Evolutionary conservation across 371 early-diverging fungal genomes (phyloP).

Genomic region (Mortierella sp.): DNA sequence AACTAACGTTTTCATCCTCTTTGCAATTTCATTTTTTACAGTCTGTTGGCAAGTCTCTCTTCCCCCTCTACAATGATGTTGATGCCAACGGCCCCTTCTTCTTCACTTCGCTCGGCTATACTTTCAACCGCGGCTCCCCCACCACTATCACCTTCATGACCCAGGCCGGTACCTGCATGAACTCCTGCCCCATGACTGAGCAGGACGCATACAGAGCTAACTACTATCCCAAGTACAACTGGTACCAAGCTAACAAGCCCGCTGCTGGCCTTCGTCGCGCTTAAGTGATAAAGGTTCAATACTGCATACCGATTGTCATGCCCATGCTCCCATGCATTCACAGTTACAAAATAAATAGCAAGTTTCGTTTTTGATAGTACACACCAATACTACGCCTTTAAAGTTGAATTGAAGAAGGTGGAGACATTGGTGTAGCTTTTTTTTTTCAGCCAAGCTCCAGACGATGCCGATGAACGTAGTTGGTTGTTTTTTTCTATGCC

Average conservation of each 20-base stretch:
- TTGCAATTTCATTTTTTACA: not conserved
- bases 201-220: slow-evolving; percentile 32
- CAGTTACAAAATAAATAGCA: no score
- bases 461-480: no score
- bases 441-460: no score
- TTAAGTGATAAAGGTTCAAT: not conserved
- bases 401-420: no score
- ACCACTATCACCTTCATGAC: slow-evolving; percentile 57
- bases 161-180: slow-evolving; percentile 57
- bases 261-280: not conserved
- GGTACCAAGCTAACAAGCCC: slow-evolving; percentile 50
- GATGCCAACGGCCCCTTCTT: slow-evolving; percentile 39
- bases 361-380: no score
- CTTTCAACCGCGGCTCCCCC: slow-evolving; percentile 55
- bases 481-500: no score
- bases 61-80: slow-evolving; percentile 24
- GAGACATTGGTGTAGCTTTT: no score
- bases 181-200: slow-evolving; percentile 43
- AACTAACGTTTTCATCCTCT: not conserved
- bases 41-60: slow-evolving; percentile 31
- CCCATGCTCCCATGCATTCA: no score
- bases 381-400: no score
- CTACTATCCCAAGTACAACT: slow-evolving; percentile 33
- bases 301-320: not conserved
- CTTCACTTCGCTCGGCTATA: slow-evolving; percentile 47